phyloP scores from a whole-genome alignment of 371 early-diverging fungal species.

The Haplosporangium sp. region DNA sequence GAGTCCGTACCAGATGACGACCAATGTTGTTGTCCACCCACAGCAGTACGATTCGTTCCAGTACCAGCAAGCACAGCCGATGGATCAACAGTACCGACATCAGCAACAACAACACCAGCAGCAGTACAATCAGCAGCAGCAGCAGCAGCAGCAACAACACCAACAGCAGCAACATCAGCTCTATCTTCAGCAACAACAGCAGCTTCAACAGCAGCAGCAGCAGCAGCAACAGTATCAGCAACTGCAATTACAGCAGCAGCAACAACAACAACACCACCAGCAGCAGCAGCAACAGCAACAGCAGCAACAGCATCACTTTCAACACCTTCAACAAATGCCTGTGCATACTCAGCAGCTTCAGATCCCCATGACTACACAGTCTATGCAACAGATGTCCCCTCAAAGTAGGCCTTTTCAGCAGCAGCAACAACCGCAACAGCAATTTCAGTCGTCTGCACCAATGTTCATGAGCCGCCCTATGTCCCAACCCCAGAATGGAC shows the following conservation, averaged over 20 bases:
- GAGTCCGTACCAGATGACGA: slow-evolving; percentile 45
- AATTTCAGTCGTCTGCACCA: slow-evolving; percentile 29
- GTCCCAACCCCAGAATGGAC: slow-evolving; percentile 33
- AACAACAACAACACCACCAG: slow-evolving; percentile 30
- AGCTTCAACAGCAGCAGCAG: slow-evolving; percentile 29
- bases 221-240: slow-evolving; percentile 41
- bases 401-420: slow-evolving; percentile 36
- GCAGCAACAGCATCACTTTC: slow-evolving; percentile 41
- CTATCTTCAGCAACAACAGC: slow-evolving; percentile 34
- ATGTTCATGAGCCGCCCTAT: slow-evolving; percentile 42
- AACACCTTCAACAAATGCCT: slow-evolving; percentile 36
- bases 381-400: slow-evolving; percentile 46
- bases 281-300: slow-evolving; percentile 25
- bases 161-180: slow-evolving; percentile 29
- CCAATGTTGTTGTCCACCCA: slow-evolving; percentile 34
- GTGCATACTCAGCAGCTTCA: slow-evolving; percentile 32
- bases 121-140: slow-evolving; percentile 24
- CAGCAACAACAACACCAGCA: slow-evolving; percentile 38
- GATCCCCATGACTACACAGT: slow-evolving; percentile 26
- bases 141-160: slow-evolving; percentile 23
- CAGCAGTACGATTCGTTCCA: slow-evolving; percentile 39
- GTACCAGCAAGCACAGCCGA: slow-evolving; percentile 30
- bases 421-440: slow-evolving; percentile 7
- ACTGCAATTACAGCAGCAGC: slow-evolving; percentile 31
- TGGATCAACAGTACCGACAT: slow-evolving; percentile 37